Base-by-base conservation (phyloP, 345 rosid genomes). In the Rubroshorea leprosula region DNA sequence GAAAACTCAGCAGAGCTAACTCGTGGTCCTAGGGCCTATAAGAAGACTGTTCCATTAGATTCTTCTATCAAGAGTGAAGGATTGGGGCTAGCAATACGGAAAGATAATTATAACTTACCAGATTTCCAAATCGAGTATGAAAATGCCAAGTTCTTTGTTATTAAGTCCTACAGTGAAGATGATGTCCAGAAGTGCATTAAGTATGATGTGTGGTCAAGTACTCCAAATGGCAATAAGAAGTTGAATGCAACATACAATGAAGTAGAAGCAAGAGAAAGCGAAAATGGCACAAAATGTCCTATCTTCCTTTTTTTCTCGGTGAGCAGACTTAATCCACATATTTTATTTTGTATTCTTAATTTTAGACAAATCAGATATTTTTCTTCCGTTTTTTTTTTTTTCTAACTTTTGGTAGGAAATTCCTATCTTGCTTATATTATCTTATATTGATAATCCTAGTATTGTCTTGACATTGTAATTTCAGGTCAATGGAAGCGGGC, bases 401-500 rank as follows among this genome's bases (percentile, higher is more conserved):
- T 3, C 4, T 29, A 9, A 4, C 35, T 29, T 4, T 29, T 29
- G 4, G 35, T 3, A 29, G 4, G 4, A 29, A 29, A 3, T 29
- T 29, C 35, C 35, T 29, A 29, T 29, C 5, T 4, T 29, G 35
- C 4, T 29, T 29, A 35, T 35, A 1, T 35, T n/a, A n/a, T n/a
- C n/a, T 8, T 35, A 13, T 35, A 35, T 13, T 6, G 1, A 35
- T 35, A 35, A 35, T 35, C 41, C 3, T 35, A 13, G 5, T 35
- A 35, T 35, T 35, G 3, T 35, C 41, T 21, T 67, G 20, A 35
- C 41, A 35, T 35, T 35, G 41, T 57, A 49, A 65, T 49, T 69
- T 66, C 73, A 87, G 95, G 95, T 87, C 51, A 87, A 87, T 68
- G 84, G 85, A 59, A 87, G 95, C 69, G 89, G 91, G 47, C 91